Base-by-base conservation (phyloP, 2,329 filamentous ascomycete genomes). In the Fusarium paranaense region DNA sequence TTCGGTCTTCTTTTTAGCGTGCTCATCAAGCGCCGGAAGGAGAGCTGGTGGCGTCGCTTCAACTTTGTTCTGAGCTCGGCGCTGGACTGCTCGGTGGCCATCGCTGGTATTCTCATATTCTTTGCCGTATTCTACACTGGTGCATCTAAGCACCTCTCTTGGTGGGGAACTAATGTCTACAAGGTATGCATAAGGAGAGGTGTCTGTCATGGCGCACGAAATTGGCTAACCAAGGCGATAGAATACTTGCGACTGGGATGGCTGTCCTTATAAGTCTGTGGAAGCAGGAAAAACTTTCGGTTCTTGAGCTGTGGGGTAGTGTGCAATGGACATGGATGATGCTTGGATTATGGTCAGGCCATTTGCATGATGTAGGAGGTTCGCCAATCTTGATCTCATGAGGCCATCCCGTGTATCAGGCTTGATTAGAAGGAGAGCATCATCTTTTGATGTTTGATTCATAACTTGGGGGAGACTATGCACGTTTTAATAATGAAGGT, bases 51-150 rank as follows among this genome's bases (percentile, higher is more conserved):
- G 81, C 74, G 66, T 5, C 61, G 73, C 25, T 81, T 81, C 37
- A 82, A 81, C 33, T 82, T 81, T 38, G 78, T 82, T 10, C 73
- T 82, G 9, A 80, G 78, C 58, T 76, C 81, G 1, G 80, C 81
- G 0, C 58, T 83, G 14, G 80, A 81, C 50, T 80, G 77, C 25
- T 80, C 79, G 1, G 73, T 80, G 8, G 80, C 79, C 3, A 79
- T 82, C 50, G 76, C 78, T 18, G 78, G 75, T 7, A 78, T 82
- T n/a, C 27, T 82, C 14, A 82, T 81, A 18, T 82, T 82, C 68
- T 82, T 82, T 35, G 70, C 80, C 33, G 56, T 82, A 2, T 79
- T 81, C 37, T 82, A 82, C 52, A 80, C 79, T 0, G 79, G 79
- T 1, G 80, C 73, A 0, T 72, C 75, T 2, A 71, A 76, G 13